phyloP scores from a whole-genome alignment of 192 early-diverging fungal species.

The Diversispora epigaea region DNA sequence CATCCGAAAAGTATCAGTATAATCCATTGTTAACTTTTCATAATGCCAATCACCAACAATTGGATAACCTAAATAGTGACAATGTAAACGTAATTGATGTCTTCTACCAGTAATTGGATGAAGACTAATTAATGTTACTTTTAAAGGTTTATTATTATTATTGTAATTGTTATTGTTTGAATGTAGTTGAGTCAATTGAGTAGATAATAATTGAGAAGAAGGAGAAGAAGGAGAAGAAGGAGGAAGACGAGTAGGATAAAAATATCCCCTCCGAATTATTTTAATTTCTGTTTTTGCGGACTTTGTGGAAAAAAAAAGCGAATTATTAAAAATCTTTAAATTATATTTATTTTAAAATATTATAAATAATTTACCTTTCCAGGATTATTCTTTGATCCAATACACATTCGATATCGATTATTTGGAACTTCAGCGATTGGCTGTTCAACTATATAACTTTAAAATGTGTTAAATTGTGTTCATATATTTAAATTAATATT shows the following conservation, averaged over 20 bases:
- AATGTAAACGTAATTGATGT: slow-evolving; percentile 44
- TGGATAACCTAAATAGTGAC: slow-evolving; percentile 39
- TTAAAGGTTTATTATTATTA: slow-evolving; percentile 4
- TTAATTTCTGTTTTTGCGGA: slow-evolving; percentile 37
- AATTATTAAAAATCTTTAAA: neutral
- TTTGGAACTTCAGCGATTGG: slow-evolving; percentile 39
- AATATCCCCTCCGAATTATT: slow-evolving; percentile 36
- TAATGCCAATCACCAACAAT: slow-evolving; percentile 49
- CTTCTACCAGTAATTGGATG: slow-evolving; percentile 38
- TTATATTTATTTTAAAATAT: neutral
- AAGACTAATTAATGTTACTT: slow-evolving; percentile 34
- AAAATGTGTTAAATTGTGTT: neutral
- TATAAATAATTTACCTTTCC: slow-evolving; percentile 19
- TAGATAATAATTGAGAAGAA: neutral
- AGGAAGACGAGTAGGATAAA: neutral
- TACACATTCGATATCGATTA: slow-evolving; percentile 41
- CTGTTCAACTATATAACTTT: slow-evolving; percentile 37
- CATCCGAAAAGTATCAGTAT: slow-evolving; percentile 46
- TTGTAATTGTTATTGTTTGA: neutral
- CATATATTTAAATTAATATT: neutral
- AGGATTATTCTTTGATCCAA: slow-evolving; percentile 33
- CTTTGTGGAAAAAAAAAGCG: neutral
- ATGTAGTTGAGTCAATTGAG: neutral
- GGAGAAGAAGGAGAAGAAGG: neutral
- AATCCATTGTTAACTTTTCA: slow-evolving; percentile 34